Base-by-base conservation (phyloP, 2,329 filamentous ascomycete species). In the Rasamsonia emersonii region DNA sequence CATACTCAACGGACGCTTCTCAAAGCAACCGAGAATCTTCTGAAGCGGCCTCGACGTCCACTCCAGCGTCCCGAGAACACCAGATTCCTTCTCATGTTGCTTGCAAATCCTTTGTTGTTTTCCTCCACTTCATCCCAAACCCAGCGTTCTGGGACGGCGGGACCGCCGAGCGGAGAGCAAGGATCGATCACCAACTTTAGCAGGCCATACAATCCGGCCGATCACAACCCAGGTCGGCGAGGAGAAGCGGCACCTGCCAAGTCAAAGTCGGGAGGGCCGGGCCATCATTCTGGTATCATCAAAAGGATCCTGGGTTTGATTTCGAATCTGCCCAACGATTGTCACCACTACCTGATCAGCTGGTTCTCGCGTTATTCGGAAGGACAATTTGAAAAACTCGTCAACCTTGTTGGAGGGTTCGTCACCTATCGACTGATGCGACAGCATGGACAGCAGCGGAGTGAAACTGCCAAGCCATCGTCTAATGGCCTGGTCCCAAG, bases 291-390 rank as follows among this genome's bases (percentile, higher is more conserved):
- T 2, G 82, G 81, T 4, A 81, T 94, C 32, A 75, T 93, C 46
- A 94, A 94, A 56, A 75, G 88, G 21, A 78, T 93, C 23, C 57
- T 93, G 16, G 88, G 88, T 1, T 62, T 94, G 7, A 52, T 93
- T 15, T 81, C 85, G 1, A 85, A 93, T 53, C 67, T 83, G 9
- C 71, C 84, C 0, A 73, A 75, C 36, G 73, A 80, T 36, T 88
- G 82, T 44, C 86, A 93, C 46, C 78, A 80, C 33, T 75, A 82
- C 45, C 59, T 93, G 16, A 75, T 86, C 7, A 71, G 73, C 5
- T 94, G 86, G 86, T 78, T 93, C 46, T 76, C 82, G 9, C 73
- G 76, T 28, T 77, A 82, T 42, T 73, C 82, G 0, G 71, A 79
- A 33, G 54, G 64, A 9, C 75, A 80, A 13, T 86, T 93, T 46